Percentiles rank a stretch among this genome's conserved stretches.
These are phyloP conservation scores for Cucumis melo DNA, from an alignment of 306 rosid genomes.

Conservation along the genomic window DNA sequence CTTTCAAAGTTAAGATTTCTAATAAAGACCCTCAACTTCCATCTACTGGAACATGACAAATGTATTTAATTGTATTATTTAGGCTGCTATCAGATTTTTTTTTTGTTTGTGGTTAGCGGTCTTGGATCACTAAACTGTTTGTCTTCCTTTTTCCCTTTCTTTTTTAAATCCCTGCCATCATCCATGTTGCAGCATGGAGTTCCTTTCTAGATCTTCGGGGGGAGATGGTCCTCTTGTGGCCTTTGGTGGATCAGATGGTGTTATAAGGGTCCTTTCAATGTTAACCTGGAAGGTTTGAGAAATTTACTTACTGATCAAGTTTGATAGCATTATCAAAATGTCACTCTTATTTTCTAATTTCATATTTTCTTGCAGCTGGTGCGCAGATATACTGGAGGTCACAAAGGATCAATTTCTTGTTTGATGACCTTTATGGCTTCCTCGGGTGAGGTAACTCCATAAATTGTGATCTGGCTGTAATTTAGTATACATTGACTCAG, in stretches of 20 bases:
- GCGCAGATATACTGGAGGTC: conserved; percentile 91
- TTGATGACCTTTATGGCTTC: conserved; percentile 88
- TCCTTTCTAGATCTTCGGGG: conserved; percentile 70
- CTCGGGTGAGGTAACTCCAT: conserved; percentile 80
- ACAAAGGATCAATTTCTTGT: conserved; percentile 92
- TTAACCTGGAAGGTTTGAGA: conserved; percentile 86
- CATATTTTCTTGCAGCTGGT: conserved; percentile 59
- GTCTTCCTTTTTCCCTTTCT: conserved; percentile 6
- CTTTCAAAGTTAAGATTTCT: neutral
- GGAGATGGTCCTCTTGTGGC: conserved; percentile 96
- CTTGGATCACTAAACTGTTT: neutral
- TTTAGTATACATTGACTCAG: neutral
- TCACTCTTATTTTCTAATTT: conserved; percentile 14
- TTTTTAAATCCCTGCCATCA: neutral
- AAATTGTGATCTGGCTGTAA: conserved; percentile 10
- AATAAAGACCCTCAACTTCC: neutral
- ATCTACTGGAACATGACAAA: neutral
- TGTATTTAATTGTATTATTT: neutral
- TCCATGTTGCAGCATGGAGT: conserved; percentile 81
- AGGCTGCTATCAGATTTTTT: neutral
- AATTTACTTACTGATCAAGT: conserved; percentile 16
- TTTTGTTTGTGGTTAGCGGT: neutral
- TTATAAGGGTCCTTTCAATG: conserved; percentile 96
- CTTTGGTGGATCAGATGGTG: conserved; percentile 97
- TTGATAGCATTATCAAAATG: neutral